Base-by-base conservation (phyloP, 1,284 basidiomycete genomes). In the Fomitiporia mediterranea region DNA sequence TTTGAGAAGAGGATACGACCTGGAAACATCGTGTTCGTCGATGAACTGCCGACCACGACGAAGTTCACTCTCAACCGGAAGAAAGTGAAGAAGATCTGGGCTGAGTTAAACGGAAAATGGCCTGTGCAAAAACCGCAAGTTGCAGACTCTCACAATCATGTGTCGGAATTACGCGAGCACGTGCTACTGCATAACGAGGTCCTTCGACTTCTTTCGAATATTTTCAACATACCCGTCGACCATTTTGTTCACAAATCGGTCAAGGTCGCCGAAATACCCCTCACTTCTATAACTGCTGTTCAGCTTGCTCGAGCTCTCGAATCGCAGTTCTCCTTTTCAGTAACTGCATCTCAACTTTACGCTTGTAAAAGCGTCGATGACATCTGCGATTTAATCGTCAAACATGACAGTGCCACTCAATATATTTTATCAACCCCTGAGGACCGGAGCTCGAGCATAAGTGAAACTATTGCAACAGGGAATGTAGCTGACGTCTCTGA, bases 51-150 rank as follows among this genome's bases (percentile, higher is more conserved):
- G 4, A 27, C 58, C 23, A 61, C 61, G 13, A 43, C 55, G 38
- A 62, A 62, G 42, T n/a, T 49, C 9, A 60, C 60, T 5, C 30
- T 62, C 9, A 53, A 61, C 28, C 17, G 61, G 32, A 62, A 62
- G 44, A 51, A 47, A 21, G 23, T 62, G 13, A 57, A 57, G 48
- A 51, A 56, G 13, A 53, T 59, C 8, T 34, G 49, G 49, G 9
- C 21, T 15, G 49, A 51, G 27, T 51, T 34, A n/a, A 7, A 17
- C 50, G 34, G 37, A 44, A 52, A 51, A 9, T 51, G 39, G 27
- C 25, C 25, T 21, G 50, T 50, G 13, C 5, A 19, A 8, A 43
- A 43, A 21, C 5, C 27, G 13, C 2, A 13, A 19, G 23, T 34
- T 38, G 11, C 27, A 37, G 35, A 51, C 40, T 25, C 38, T 21